Conservation (phyloP, 345 rosid genomes). For the Draba incana region DNA sequence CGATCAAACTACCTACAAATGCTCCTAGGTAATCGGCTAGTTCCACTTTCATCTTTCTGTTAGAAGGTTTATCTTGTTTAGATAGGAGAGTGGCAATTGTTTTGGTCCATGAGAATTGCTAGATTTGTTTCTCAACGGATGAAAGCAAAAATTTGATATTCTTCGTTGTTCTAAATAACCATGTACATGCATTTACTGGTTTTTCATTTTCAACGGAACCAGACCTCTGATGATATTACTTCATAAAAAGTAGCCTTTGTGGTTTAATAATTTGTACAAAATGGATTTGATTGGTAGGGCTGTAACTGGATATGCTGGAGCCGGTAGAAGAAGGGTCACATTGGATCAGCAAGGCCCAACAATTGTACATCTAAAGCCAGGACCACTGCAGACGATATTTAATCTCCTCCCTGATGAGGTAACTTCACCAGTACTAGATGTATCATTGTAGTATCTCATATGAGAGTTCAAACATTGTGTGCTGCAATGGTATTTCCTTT, state of each 20-base stretch:
- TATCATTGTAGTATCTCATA: too few species aligned
- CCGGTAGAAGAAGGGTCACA: conserved; percentile 71
- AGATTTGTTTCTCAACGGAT: too few species aligned
- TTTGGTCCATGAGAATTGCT: background rate
- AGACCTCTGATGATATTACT: conserved; percentile 3
- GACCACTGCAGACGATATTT: conserved; percentile 93
- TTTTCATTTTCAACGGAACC: conserved; percentile 7
- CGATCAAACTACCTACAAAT: conserved; percentile 62
- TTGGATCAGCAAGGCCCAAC: conserved; percentile 84
- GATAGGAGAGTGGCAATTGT: background rate
- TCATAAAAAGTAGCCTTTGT: background rate
- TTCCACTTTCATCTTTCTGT: conserved; percentile 21
- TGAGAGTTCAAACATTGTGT: conserved; percentile 1
- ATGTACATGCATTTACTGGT: conserved; percentile 20
- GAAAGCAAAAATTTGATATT: too few species aligned
- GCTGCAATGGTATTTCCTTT: conserved; percentile 1
- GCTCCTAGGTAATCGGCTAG: conserved; percentile 60
- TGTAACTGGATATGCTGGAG: conserved; percentile 72
- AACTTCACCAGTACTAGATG: conserved; percentile 34
- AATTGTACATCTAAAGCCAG: conserved; percentile 90
- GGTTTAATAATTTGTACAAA: conserved; percentile 20
- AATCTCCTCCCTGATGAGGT: conserved; percentile 90
- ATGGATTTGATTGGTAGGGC: conserved; percentile 47
- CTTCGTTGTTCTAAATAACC: background rate
- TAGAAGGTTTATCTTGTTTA: conserved; percentile 3